These are phyloP conservation scores for Hevea brasiliensis DNA, from an alignment of 345 rosid genomes.

Conservation along the genomic window DNA sequence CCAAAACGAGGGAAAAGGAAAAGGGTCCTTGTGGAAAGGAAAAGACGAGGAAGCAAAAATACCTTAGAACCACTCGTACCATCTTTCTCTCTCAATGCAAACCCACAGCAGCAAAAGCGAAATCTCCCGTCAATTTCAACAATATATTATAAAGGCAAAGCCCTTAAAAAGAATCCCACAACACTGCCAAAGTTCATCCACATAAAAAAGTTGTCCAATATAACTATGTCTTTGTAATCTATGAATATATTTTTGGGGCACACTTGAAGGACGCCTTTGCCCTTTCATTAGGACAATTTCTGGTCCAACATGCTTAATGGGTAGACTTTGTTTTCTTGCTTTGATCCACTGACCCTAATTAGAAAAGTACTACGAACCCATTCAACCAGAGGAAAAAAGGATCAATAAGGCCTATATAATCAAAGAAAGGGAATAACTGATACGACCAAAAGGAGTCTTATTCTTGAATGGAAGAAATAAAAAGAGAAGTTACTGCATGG, in stretches of 20 bases:
- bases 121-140: constrained; percentile 39
- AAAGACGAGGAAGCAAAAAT: constrained; percentile 15
- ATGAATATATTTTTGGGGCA: background rate
- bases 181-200: constrained; percentile 23
- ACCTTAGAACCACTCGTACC: background rate
- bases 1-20: background rate
- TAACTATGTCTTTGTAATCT: background rate
- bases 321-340: background rate
- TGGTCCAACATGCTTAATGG: constrained; percentile 8
- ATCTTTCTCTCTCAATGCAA: background rate
- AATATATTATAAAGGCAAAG: background rate
- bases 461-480: background rate
- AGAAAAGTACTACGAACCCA: constrained; percentile 17
- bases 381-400: background rate
- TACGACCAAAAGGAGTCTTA: background rate
- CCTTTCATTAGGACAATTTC: background rate
- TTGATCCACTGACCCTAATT: constrained; percentile 15
- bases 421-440: background rate
- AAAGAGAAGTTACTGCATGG: too few relatives aligned
- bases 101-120: constrained; percentile 37
- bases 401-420: constrained; percentile 1
- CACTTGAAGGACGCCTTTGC: too few relatives aligned
- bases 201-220: constrained; percentile 18
- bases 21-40: background rate
- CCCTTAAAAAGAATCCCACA: constrained; percentile 8